Evolutionary conservation across 768 basidiomycete genomes (phyloP).

Genomic region (Macrolepiota albuminosa): DNA sequence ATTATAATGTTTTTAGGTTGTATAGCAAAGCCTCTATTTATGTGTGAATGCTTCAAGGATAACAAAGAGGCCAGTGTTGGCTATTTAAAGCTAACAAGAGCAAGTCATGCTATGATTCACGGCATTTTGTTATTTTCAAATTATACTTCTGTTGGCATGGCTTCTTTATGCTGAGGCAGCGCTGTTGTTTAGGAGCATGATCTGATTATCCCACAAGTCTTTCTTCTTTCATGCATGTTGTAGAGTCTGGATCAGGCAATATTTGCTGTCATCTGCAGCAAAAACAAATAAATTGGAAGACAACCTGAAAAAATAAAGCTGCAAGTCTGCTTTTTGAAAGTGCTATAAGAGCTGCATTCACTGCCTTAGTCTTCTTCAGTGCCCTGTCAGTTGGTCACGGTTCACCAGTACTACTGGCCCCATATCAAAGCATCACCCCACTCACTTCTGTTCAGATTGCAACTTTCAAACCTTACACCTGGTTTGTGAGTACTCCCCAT

Average conservation of each 20-base stretch:
- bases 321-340: neutral
- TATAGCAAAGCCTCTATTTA: too few relatives aligned
- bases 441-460: slow-evolving; percentile 37
- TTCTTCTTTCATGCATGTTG: neutral
- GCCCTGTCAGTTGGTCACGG: slow-evolving; percentile 6
- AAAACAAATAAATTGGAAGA: neutral
- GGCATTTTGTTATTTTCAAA: neutral
- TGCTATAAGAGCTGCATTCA: slow-evolving; percentile 1
- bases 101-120: too few relatives aligned
- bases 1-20: too few relatives aligned
- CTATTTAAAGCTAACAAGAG: too few relatives aligned
- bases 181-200: neutral
- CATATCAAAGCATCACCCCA: slow-evolving; percentile 31
- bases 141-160: neutral
- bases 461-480: slow-evolving; percentile 40
- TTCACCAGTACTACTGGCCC: slow-evolving; percentile 12
- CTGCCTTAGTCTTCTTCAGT: neutral
- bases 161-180: neutral
- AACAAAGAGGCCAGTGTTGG: too few relatives aligned
- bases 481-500: slow-evolving; percentile 30
- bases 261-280: neutral
- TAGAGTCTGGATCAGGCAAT: neutral
- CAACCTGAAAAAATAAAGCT: neutral
- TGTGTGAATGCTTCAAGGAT: too few relatives aligned
- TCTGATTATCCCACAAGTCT: neutral